Evolutionary conservation across 441 rosid genomes (phyloP).

Genomic region (Sinapis alba): DNA sequence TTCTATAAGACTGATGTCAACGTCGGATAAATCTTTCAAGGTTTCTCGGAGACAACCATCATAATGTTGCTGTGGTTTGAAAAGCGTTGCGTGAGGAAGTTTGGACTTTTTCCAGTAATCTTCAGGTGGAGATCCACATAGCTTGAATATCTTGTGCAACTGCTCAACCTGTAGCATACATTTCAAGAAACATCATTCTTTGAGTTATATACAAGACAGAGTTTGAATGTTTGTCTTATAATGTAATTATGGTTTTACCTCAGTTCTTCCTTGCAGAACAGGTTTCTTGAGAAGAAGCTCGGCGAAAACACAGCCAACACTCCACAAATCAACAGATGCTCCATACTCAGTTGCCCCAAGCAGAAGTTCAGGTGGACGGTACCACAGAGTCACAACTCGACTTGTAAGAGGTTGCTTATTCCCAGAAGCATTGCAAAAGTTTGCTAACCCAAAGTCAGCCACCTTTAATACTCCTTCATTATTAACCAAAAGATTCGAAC

Average conservation of each 20-base stretch:
- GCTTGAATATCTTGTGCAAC: slow-evolving; percentile 90
- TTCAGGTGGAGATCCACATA: slow-evolving; percentile 92
- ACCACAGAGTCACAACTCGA: slow-evolving; percentile 95
- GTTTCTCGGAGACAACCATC: slow-evolving; percentile 68
- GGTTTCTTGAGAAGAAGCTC: slow-evolving; percentile 81
- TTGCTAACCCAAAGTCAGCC: slow-evolving; percentile 94
- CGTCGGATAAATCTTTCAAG: slow-evolving; percentile 58
- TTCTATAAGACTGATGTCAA: slow-evolving; percentile 64
- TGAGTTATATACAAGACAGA: slow-evolving; percentile 2
- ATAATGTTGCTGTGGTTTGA: slow-evolving; percentile 92
- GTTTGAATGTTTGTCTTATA: neutral
- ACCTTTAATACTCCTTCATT: slow-evolving; percentile 82
- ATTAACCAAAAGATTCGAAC: slow-evolving; percentile 81
- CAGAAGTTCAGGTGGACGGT: slow-evolving; percentile 92
- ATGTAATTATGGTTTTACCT: slow-evolving; percentile 50
- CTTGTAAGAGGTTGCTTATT: slow-evolving; percentile 80
- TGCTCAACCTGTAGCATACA: slow-evolving; percentile 70
- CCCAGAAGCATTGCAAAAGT: slow-evolving; percentile 54
- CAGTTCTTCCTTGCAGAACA: slow-evolving; percentile 88
- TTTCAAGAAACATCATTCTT: slow-evolving; percentile 1
- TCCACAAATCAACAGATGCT: slow-evolving; percentile 91
- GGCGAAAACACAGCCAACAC: slow-evolving; percentile 95
- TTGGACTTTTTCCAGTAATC: slow-evolving; percentile 90
- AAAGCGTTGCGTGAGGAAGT: slow-evolving; percentile 86
- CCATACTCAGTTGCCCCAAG: slow-evolving; percentile 91